Conservation (phyloP, 2,329 filamentous ascomycete species). For the Blastomyces emzantsi region DNA sequence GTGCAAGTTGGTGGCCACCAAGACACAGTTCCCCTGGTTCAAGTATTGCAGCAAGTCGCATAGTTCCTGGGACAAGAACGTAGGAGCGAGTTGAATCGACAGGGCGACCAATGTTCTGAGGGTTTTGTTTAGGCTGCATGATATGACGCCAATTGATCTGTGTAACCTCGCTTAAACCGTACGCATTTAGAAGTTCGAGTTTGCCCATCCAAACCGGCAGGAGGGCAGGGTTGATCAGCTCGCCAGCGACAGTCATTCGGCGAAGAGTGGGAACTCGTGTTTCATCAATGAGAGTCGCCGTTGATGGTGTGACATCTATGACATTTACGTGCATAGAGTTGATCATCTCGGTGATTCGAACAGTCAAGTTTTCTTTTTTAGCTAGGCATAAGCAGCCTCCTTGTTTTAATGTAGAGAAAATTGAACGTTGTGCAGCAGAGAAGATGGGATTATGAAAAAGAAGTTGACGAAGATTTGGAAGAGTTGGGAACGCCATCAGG, state of each 20-base stretch:
- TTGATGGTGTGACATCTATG: conserved; percentile 1
- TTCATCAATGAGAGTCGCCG: not conserved
- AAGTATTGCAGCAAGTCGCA: conserved; percentile 23
- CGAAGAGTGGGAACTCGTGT: not conserved
- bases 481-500: conserved; percentile 25
- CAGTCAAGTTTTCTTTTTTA: conserved; percentile 23
- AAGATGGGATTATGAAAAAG: conserved; percentile 18
- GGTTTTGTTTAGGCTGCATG: not conserved
- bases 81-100: conserved; percentile 14
- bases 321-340: not conserved
- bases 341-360: not conserved
- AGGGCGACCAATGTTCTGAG: conserved; percentile 13
- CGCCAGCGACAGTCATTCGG: conserved; percentile 1
- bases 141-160: conserved; percentile 4
- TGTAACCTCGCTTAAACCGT: conserved; percentile 12
- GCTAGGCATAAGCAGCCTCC: conserved; percentile 29
- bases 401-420: conserved; percentile 5
- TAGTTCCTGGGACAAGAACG: conserved; percentile 25
- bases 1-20: conserved; percentile 29
- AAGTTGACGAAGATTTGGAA: conserved; percentile 22
- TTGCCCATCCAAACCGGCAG: not conserved
- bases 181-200: conserved; percentile 9
- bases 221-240: conserved; percentile 1
- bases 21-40: conserved; percentile 23
- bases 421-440: conserved; percentile 18